Base-by-base conservation (phyloP, 257 asterid species). In the Nicotiana tomentosiformis region DNA sequence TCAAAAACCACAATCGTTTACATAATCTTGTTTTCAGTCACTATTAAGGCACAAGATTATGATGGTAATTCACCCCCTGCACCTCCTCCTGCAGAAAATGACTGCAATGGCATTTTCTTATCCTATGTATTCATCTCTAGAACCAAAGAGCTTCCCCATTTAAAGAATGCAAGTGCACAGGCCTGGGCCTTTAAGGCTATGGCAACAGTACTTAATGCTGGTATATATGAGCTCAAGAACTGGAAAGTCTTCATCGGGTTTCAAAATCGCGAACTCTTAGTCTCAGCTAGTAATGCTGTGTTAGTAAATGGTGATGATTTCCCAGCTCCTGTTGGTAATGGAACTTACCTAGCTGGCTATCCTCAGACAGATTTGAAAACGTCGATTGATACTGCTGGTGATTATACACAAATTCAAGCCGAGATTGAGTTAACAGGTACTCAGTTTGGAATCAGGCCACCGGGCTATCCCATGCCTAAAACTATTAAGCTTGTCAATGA, bases 351-450 rank as follows among this genome's bases (percentile, higher is more conserved):
- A 1, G 91, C 93, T 0, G 99, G 99, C 1, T 91, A 83, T 49
- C 99, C 98, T 4, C 89, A 86, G 87, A 12, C 94, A 0, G 99
- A 95, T 86, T 82, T 95, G 66, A 88, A 91, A 72, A 95, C 99
- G 0, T 97, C 99, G 23, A 94, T 95, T 33, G 99, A 95, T 1
- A 95, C 99, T 0, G 99, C 99, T 0, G 90, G 89, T 1, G 98
- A 95, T 82, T 83, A 35, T 10, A 58, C 86, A 43, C 94, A 93
- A 89, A 91, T 93, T 91, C 92, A 88, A 83, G 95, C 78, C 1
- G 83, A 90, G 87, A 76, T 93, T 16, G 88, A 84, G 29, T 66
- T 95, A 3, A 93, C 86, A 74, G 99, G 99, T 12, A 93, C 98
- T 3, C 87, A 82, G 62, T 95, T 95, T 26, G 99, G 99, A 32